Percentiles rank a stretch among this genome's conserved stretches.
These are phyloP conservation scores for Lipomyces orientalis DNA, from an alignment of 805 yeast species.

Conservation along the genomic window DNA sequence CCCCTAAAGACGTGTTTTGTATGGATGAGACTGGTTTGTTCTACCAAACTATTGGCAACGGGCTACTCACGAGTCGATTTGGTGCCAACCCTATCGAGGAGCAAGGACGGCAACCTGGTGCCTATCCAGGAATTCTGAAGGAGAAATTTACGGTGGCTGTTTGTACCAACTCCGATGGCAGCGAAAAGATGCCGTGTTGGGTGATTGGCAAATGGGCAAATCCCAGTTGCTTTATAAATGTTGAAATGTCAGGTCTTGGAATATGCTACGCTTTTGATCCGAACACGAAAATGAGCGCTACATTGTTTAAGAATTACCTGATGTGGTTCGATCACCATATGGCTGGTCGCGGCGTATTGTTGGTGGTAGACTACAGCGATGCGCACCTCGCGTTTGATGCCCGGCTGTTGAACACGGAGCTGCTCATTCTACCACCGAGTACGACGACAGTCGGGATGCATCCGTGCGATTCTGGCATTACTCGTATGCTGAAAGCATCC, in stretches of 20 bases:
- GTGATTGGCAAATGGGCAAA: constrained; percentile 15
- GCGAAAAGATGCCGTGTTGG: constrained; percentile 33
- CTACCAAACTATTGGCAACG: constrained; percentile 25
- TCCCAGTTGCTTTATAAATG: constrained; percentile 28
- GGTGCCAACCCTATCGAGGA: background rate
- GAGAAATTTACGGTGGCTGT: constrained; percentile 24
- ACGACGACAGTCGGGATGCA: constrained; percentile 15
- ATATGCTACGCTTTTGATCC: constrained; percentile 25
- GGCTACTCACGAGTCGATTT: constrained; percentile 5
- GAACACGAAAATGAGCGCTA: constrained; percentile 19
- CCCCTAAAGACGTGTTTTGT: constrained; percentile 26
- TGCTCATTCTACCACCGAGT: constrained; percentile 28
- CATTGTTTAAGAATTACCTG: constrained; percentile 27
- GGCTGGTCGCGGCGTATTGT: constrained; percentile 30
- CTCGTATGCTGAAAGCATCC: constrained; percentile 26
- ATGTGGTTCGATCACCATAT: constrained; percentile 32
- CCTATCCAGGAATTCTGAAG: constrained; percentile 11
- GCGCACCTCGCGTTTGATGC: constrained; percentile 23
- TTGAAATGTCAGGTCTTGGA: constrained; percentile 23
- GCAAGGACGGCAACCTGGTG: background rate
- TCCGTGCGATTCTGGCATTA: constrained; percentile 28
- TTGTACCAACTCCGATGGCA: constrained; percentile 32
- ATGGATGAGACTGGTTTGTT: constrained; percentile 30
- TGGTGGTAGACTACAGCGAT: constrained; percentile 29
- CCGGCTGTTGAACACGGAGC: constrained; percentile 24